Evolutionary conservation across 352 stramenopile genomes (phyloP).

Genomic region (Pythium aristosporum): DNA sequence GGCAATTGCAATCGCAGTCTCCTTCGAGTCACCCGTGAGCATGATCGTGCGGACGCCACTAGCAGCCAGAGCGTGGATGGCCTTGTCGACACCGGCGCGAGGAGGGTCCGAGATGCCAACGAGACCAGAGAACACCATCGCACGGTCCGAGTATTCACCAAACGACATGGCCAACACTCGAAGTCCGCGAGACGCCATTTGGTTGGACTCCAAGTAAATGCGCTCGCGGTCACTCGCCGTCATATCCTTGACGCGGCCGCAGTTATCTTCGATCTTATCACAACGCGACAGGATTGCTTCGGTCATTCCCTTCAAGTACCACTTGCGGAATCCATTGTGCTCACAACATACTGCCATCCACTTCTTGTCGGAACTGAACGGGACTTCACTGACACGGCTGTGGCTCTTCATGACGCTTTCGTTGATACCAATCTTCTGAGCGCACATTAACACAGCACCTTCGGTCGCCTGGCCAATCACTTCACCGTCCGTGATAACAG

Average conservation of each 20-base stretch:
- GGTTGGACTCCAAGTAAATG: slow-evolving; percentile 55
- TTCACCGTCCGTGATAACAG: slow-evolving; percentile 59
- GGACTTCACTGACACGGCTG: slow-evolving; percentile 88
- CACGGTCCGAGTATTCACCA: slow-evolving; percentile 73
- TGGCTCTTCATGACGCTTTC: slow-evolving; percentile 38
- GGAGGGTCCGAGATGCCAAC: slow-evolving; percentile 91
- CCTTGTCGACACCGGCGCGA: slow-evolving; percentile 61
- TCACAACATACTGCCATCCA: slow-evolving; percentile 94
- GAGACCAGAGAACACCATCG: slow-evolving; percentile 92
- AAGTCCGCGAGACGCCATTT: slow-evolving; percentile 76
- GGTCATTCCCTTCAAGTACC: slow-evolving; percentile 83
- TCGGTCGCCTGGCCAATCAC: slow-evolving; percentile 83
- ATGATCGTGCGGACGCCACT: slow-evolving; percentile 86
- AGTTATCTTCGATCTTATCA: slow-evolving; percentile 75
- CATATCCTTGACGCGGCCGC: slow-evolving; percentile 66
- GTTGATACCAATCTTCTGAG: slow-evolving; percentile 65
- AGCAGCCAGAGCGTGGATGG: slow-evolving; percentile 50
- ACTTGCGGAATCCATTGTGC: slow-evolving; percentile 49
- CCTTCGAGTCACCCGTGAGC: slow-evolving; percentile 95
- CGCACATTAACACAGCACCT: slow-evolving; percentile 65
- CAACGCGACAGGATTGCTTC: slow-evolving; percentile 75
- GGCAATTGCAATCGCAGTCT: slow-evolving; percentile 95
- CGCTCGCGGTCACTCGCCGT: slow-evolving; percentile 56
- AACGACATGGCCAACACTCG: slow-evolving; percentile 91
- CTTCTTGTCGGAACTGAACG: slow-evolving; percentile 96